These are phyloP conservation scores for Chamaecyparis obtusa DNA, from an alignment of 75 land plant genomes.

Conservation along the genomic window DNA sequence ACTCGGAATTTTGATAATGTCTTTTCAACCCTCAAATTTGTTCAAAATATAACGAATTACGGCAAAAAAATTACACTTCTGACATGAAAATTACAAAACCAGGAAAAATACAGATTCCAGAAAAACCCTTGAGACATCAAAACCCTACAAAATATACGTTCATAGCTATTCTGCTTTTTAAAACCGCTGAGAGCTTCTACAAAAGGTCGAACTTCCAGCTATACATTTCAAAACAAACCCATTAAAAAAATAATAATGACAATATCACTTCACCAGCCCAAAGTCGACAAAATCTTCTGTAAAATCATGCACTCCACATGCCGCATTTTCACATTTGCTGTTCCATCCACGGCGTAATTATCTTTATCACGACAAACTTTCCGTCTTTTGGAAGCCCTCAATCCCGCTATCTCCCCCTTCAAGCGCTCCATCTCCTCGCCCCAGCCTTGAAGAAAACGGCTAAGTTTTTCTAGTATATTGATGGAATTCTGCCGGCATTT, in stretches of 20 bases:
- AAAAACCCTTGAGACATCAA: neutral
- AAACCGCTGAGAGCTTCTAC: neutral
- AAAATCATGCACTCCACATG: constrained; percentile 6
- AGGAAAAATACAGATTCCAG: neutral
- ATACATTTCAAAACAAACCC: neutral
- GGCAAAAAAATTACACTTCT: neutral
- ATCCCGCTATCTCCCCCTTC: neutral
- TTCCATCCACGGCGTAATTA: neutral
- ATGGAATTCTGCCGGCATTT: neutral
- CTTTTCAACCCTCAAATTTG: too few relatives aligned
- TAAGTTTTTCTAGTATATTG: neutral
- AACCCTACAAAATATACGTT: neutral
- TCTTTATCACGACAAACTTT: neutral
- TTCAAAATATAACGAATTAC: too few relatives aligned
- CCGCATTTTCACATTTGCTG: neutral
- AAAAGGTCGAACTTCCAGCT: neutral
- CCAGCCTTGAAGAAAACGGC: neutral
- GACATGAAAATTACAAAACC: neutral
- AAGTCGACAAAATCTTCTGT: neutral
- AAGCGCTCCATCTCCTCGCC: neutral
- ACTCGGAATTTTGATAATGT: too few relatives aligned
- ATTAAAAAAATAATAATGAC: neutral
- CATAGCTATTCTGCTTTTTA: neutral
- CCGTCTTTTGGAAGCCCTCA: neutral
- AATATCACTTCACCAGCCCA: neutral